Conservation (phyloP, 1,139 yeast species). For the Pneumocystis canis region DNA sequence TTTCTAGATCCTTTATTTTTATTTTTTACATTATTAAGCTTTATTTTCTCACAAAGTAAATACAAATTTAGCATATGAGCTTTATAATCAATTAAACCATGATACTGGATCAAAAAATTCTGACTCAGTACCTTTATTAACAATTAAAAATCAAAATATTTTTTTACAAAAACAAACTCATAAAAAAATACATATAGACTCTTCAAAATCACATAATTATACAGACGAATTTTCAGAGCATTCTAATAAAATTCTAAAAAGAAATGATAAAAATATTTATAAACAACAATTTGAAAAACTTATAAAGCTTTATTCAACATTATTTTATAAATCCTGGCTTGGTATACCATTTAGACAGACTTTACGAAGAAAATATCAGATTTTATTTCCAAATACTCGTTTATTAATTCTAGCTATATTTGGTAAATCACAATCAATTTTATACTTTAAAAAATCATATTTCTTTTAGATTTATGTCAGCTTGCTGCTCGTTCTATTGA, state of each 20-base stretch:
- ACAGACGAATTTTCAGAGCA: neutral
- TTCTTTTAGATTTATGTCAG: conserved; percentile 17
- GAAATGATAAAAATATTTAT: neutral
- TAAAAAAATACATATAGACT: neutral
- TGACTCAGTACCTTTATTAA: neutral
- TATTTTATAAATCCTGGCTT: conserved; percentile 13
- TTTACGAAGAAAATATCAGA: conserved; percentile 20
- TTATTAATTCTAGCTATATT: conserved; percentile 20
- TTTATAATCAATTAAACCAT: conserved; percentile 3
- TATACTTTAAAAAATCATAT: neutral
- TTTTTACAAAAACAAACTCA: neutral
- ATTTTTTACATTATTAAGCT: conserved; percentile 3
- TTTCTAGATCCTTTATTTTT: neutral
- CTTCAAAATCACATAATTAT: neutral
- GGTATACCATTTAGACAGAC: conserved; percentile 23
- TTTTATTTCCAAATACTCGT: conserved; percentile 20
- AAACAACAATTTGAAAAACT: neutral
- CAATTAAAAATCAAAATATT: conserved; percentile 1
- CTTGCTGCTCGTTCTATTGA: conserved; percentile 21
- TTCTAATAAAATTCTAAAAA: neutral
- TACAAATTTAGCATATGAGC: conserved; percentile 6
- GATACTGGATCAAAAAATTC: neutral
- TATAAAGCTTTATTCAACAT: neutral
- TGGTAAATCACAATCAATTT: neutral
- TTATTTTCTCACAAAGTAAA: conserved; percentile 4